phyloP scores from a whole-genome alignment of 495 filamentous ascomycete genomes.

The Darksidea phi region DNA sequence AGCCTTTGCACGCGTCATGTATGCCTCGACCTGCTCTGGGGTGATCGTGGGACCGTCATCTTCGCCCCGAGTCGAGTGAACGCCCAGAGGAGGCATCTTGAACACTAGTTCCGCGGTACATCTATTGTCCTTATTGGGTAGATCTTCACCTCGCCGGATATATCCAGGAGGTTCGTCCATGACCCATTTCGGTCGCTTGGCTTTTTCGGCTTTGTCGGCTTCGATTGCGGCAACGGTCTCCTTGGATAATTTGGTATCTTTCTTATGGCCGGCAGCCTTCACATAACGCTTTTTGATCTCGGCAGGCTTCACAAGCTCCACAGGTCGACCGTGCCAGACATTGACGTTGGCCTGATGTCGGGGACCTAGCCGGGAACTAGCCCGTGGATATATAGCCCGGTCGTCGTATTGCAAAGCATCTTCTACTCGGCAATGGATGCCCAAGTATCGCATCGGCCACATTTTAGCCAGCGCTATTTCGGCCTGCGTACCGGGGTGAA shows the following conservation, averaged over 20 bases:
- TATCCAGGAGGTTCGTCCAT: slow-evolving; percentile 89
- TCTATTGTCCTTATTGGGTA: slow-evolving; percentile 53
- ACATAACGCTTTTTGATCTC: slow-evolving; percentile 78
- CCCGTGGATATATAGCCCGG: slow-evolving; percentile 86
- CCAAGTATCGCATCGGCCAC: slow-evolving; percentile 96
- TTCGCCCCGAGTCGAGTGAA: slow-evolving; percentile 54
- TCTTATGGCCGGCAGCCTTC: slow-evolving; percentile 62
- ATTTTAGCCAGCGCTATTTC: slow-evolving; percentile 87
- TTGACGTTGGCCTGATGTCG: slow-evolving; percentile 86
- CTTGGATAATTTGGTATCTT: slow-evolving; percentile 70
- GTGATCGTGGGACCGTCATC: slow-evolving; percentile 49
- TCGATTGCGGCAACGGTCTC: slow-evolving; percentile 76
- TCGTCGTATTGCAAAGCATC: slow-evolving; percentile 97
- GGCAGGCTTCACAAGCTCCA: slow-evolving; percentile 83
- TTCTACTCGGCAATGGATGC: slow-evolving; percentile 93
- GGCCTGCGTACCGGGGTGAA: slow-evolving; percentile 75
- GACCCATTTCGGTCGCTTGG: slow-evolving; percentile 86
- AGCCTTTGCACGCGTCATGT: slow-evolving; percentile 65
- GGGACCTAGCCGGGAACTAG: slow-evolving; percentile 87
- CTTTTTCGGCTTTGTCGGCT: slow-evolving; percentile 70
- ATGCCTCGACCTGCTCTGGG: slow-evolving; percentile 65
- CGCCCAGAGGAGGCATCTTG: slow-evolving; percentile 52
- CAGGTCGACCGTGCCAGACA: slow-evolving; percentile 78
- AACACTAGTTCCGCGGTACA: slow-evolving; percentile 61
- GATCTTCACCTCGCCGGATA: slow-evolving; percentile 77